phyloP scores from a whole-genome alignment of 495 filamentous ascomycete genomes.

The Immersiella caudata region DNA sequence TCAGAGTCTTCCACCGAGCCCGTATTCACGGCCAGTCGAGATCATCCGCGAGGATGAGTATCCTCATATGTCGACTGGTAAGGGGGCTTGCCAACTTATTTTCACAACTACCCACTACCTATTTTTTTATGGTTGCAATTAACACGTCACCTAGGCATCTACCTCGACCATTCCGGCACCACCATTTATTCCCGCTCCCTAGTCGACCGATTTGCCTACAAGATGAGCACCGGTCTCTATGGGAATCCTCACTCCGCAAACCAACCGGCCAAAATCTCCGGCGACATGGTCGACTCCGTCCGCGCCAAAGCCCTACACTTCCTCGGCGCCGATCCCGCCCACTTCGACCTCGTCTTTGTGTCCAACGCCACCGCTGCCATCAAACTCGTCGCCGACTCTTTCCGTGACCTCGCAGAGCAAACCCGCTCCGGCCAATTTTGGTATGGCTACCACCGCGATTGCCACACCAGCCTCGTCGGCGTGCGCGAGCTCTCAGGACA shows the following conservation, averaged over 20 bases:
- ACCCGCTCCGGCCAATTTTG: conserved; percentile 54
- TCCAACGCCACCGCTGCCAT: conserved; percentile 90
- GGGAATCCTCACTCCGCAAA: conserved; percentile 80
- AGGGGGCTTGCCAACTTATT: no score
- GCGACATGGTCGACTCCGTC: conserved; percentile 61
- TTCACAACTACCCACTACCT: no score
- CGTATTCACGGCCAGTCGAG: conserved; percentile 45
- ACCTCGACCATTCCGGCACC: conserved; percentile 78
- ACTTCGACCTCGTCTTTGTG: conserved; percentile 89
- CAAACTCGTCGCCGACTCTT: conserved; percentile 73
- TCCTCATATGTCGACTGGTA: conserved; percentile 54
- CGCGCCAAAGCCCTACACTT: conserved; percentile 70
- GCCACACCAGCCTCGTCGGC: conserved; percentile 75
- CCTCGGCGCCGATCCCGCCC: conserved; percentile 79
- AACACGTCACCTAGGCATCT: conserved; percentile 44
- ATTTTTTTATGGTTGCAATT: no score
- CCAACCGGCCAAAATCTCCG: conserved; percentile 62
- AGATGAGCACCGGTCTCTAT: conserved; percentile 62
- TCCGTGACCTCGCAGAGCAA: conserved; percentile 58
- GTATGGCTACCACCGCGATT: conserved; percentile 75
- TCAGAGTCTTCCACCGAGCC: not conserved
- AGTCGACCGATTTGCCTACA: conserved; percentile 59
- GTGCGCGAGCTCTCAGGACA: conserved; percentile 60
- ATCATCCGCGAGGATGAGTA: conserved; percentile 49
- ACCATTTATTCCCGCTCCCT: conserved; percentile 70